Base-by-base conservation (phyloP, 2,329 filamentous ascomycete species). In the Hymenoscyphus fructigenus region DNA sequence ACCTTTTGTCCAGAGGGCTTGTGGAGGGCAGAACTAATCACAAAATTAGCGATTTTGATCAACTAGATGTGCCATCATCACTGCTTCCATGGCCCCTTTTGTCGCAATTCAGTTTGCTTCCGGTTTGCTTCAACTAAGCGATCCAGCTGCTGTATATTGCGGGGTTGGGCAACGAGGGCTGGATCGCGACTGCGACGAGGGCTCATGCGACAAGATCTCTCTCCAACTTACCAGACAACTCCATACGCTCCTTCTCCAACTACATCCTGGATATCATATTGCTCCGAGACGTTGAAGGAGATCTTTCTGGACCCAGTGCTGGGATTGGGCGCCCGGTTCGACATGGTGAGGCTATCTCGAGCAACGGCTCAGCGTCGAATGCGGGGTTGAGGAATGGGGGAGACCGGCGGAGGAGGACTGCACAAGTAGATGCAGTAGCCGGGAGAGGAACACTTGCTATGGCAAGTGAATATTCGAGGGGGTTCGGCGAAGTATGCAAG, bases 211-310 rank as follows among this genome's bases (percentile, higher is more conserved):
- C 36, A 50, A 57, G 38, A 41, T 20, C 23, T 29, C 9, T 29
- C 29, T 57, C 20, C 26, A 50, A 81, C 90, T 78, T 85, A 97
- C 93, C 95, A 98, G 72, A 99, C 95, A 70, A 99, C 94, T 78
- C 95, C 95, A 76, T 99, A 99, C 70, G 95, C 95, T 76, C 95
- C 95, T 81, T 99, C 95, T 72, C 95, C 95, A 66, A 99, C 96
- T 59, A 99, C 95, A 88, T 99, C 95, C 79, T 98, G 94, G 71
- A 99, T 99, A 76, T 99, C 95, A 78, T 99, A 99, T 79, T 99
- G 95, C 80, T 99, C 95, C 76, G 93, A 97, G 69, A 99, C 95
- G 77, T 99, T 99, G 88, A 99, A 99, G 64, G 93, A 98, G 78
- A 99, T 99, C 86, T 98, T 99, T 78, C 95, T 87, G 73, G 88